A percentile compares a stretch with the other conserved stretches of the same genome.
Evolutionary conservation across 768 basidiomycete genomes (phyloP).

Genomic region (Suillus discolor): DNA sequence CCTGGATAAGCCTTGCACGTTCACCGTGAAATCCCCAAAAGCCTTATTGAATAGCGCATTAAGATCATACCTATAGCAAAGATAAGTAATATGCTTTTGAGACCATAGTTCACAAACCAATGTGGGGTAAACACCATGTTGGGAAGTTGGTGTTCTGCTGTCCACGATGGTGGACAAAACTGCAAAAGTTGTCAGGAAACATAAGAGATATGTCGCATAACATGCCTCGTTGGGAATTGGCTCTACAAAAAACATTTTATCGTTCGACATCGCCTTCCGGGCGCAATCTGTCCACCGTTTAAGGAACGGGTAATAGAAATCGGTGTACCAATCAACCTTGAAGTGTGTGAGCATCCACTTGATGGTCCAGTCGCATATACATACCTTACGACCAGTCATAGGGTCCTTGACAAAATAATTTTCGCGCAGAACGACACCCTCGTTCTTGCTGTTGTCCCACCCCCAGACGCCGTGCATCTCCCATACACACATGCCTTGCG

Average conservation of each 20-base stretch:
- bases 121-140: slow-evolving; percentile 77
- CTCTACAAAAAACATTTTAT: slow-evolving; percentile 76
- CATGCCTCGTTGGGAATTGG: slow-evolving; percentile 91
- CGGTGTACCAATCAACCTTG: slow-evolving; percentile 84
- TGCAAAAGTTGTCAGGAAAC: slow-evolving; percentile 31
- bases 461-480: slow-evolving; percentile 94
- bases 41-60: slow-evolving; percentile 84
- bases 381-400: slow-evolving; percentile 58
- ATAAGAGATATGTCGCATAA: background rate
- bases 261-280: slow-evolving; percentile 44
- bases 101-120: slow-evolving; percentile 48
- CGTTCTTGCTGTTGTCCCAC: slow-evolving; percentile 68
- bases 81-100: background rate
- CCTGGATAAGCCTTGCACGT: slow-evolving; percentile 90
- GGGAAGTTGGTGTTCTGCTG: slow-evolving; percentile 56
- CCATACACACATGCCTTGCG: slow-evolving; percentile 77
- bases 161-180: slow-evolving; percentile 85
- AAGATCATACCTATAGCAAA: slow-evolving; percentile 78
- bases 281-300: slow-evolving; percentile 68
- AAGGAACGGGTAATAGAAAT: slow-evolving; percentile 82
- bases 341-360: slow-evolving; percentile 1
- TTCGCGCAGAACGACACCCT: slow-evolving; percentile 77
- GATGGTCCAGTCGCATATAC: slow-evolving; percentile 11
- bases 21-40: slow-evolving; percentile 84
- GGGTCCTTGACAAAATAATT: slow-evolving; percentile 83